These are phyloP conservation scores for Leptodermis oblonga DNA, from an alignment of 257 asterid genomes.

Conservation along the genomic window DNA sequence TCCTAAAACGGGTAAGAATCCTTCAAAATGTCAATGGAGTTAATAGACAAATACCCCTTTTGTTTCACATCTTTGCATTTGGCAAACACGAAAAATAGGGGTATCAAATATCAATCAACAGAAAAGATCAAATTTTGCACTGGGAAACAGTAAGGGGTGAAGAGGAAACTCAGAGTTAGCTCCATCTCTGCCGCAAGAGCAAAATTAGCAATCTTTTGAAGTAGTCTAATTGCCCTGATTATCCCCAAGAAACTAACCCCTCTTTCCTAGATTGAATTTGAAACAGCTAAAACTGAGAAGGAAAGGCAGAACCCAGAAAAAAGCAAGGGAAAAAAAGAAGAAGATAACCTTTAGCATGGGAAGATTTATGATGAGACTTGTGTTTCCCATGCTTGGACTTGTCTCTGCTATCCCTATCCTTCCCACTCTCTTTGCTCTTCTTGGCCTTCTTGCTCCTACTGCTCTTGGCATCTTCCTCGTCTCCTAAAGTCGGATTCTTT, in stretches of 20 bases:
- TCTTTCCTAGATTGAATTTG: neutral
- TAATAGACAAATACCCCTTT: too few species aligned
- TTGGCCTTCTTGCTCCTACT: neutral
- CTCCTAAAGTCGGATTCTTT: constrained; percentile 1
- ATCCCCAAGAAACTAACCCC: neutral
- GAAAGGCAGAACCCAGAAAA: neutral
- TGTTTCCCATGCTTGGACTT: constrained; percentile 14
- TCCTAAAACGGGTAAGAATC: neutral
- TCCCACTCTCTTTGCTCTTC: neutral
- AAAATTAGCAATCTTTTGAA: too few species aligned
- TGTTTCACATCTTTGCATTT: too few species aligned
- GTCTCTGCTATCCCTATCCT: constrained; percentile 12
- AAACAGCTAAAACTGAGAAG: neutral
- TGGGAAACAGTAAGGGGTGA: neutral
- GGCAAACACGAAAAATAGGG: neutral
- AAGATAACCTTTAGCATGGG: constrained; percentile 17
- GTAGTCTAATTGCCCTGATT: too few species aligned
- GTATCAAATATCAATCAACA: neutral
- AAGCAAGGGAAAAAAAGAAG: neutral
- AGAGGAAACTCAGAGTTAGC: neutral
- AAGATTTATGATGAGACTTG: constrained; percentile 16
- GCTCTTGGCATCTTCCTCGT: neutral
- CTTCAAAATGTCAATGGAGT: too few species aligned
- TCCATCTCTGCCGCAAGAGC: neutral
- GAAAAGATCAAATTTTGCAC: neutral